A percentile compares a stretch with the other conserved stretches of the same genome.
These are phyloP conservation scores for Alternaria incomplexa DNA, from an alignment of 2,329 filamentous ascomycete genomes.

Conservation along the genomic window DNA sequence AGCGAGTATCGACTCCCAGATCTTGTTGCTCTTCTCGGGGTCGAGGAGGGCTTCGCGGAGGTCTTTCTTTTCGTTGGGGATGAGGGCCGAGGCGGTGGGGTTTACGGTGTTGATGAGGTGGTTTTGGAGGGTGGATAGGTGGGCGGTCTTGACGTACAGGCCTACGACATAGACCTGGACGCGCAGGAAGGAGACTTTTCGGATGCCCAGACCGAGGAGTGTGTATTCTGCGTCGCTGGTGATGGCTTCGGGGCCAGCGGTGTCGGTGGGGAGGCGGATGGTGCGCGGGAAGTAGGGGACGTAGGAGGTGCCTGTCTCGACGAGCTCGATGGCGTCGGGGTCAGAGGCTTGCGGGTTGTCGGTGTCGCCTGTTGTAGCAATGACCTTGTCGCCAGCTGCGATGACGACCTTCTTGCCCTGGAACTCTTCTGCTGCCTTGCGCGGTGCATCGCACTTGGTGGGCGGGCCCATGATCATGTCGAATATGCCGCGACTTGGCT, in stretches of 20 bases:
- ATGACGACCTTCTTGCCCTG: constrained; percentile 64
- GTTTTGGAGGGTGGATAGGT: constrained; percentile 80
- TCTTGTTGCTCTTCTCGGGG: constrained; percentile 68
- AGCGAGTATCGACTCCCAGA: constrained; percentile 74
- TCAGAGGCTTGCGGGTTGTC: constrained; percentile 40
- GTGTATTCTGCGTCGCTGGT: constrained; percentile 71
- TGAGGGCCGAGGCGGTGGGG: constrained; percentile 78
- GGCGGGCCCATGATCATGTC: constrained; percentile 34
- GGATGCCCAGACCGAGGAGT: constrained; percentile 83
- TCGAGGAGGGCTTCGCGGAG: constrained; percentile 75
- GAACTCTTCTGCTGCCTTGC: constrained; percentile 49
- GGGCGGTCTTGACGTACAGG: constrained; percentile 84
- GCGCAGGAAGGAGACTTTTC: constrained; percentile 85
- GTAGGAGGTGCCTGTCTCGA: constrained; percentile 81
- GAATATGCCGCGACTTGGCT: constrained; percentile 27
- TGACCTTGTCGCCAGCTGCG: constrained; percentile 67
- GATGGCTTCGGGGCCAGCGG: constrained; percentile 29
- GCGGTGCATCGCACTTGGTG: constrained; percentile 37
- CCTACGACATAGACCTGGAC: constrained; percentile 96
- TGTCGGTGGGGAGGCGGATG: constrained; percentile 64
- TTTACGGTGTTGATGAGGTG: constrained; percentile 78
- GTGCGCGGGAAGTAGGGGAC: constrained; percentile 79
- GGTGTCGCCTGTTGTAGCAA: constrained; percentile 48
- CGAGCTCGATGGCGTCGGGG: constrained; percentile 70
- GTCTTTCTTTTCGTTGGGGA: constrained; percentile 78